phyloP scores from a whole-genome alignment of 306 rosid species.

The Vigna mungo region DNA sequence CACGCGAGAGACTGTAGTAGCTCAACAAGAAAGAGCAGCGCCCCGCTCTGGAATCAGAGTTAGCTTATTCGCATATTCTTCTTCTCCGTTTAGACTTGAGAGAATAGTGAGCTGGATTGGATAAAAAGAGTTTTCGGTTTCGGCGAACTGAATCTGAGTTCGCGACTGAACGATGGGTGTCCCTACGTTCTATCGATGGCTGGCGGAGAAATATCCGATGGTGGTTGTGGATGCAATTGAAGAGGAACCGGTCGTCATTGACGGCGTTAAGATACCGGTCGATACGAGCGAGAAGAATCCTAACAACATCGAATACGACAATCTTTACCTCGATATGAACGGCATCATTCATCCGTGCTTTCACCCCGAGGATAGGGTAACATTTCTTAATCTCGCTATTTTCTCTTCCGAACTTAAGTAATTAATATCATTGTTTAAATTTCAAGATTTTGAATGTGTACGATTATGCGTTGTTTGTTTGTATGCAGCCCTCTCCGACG shows the following conservation, averaged over 20 bases:
- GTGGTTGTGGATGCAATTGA: constrained; percentile 85
- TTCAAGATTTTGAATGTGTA: not conserved
- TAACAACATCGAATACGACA: constrained; percentile 83
- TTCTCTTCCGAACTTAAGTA: not conserved
- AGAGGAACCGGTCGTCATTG: constrained; percentile 88
- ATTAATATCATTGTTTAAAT: not conserved
- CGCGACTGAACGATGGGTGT: constrained; percentile 72
- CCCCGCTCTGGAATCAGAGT: not conserved
- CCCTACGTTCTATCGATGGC: constrained; percentile 94
- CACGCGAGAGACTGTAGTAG: not conserved
- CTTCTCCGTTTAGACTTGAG: not conserved
- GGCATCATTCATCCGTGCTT: constrained; percentile 97
- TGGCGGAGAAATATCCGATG: constrained; percentile 93
- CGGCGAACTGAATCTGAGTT: constrained; percentile 12
- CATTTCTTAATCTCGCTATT: not conserved
- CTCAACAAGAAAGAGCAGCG: not conserved
- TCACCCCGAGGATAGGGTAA: constrained; percentile 98
- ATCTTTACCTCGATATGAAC: constrained; percentile 97
- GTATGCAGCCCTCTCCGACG: constrained; percentile 88
- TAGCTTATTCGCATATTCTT: not conserved
- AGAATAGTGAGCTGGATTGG: not conserved
- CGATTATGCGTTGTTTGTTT: not conserved
- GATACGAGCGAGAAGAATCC: constrained; percentile 90
- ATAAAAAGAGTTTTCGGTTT: not conserved
- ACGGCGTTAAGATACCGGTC: constrained; percentile 75